These are phyloP conservation scores for Penicillium bialowiezense DNA, from an alignment of 495 filamentous ascomycete genomes.

Conservation along the genomic window DNA sequence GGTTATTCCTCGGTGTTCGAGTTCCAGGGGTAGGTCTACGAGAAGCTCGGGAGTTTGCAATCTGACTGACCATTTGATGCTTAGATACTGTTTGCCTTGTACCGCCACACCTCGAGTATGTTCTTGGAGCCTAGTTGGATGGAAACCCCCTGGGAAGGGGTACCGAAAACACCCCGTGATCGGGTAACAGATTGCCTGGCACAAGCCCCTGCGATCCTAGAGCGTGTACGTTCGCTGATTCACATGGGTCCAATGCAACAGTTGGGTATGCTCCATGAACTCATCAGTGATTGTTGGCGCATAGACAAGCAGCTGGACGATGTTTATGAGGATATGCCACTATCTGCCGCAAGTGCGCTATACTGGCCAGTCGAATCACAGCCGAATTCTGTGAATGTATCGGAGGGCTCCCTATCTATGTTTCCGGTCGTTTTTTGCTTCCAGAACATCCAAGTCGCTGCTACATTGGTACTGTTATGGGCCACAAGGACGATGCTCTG, in stretches of 20 bases:
- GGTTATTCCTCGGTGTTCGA: constrained; percentile 29
- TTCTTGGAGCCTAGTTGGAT: constrained; percentile 28
- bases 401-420: constrained; percentile 1
- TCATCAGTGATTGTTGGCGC: constrained; percentile 20
- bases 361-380: constrained; percentile 29
- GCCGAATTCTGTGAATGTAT: not conserved
- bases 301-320: constrained; percentile 11
- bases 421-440: constrained; percentile 35
- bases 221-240: constrained; percentile 12
- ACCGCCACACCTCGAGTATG: constrained; percentile 18
- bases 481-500: constrained; percentile 24
- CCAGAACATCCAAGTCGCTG: constrained; percentile 16
- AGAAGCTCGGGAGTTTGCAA: not conserved
- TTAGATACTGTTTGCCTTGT: constrained; percentile 17
- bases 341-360: constrained; percentile 12
- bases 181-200: constrained; percentile 28
- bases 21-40: constrained; percentile 21
- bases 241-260: constrained; percentile 5
- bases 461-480: constrained; percentile 36
- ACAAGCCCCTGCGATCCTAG: constrained; percentile 19
- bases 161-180: constrained; percentile 19
- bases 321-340: constrained; percentile 12
- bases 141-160: constrained; percentile 21
- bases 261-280: constrained; percentile 1
- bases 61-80: not conserved